Percentiles rank a stretch among this genome's conserved stretches.
phyloP scores from a whole-genome alignment of 2,329 filamentous ascomycete species.

The Neofusicoccum sp. region DNA sequence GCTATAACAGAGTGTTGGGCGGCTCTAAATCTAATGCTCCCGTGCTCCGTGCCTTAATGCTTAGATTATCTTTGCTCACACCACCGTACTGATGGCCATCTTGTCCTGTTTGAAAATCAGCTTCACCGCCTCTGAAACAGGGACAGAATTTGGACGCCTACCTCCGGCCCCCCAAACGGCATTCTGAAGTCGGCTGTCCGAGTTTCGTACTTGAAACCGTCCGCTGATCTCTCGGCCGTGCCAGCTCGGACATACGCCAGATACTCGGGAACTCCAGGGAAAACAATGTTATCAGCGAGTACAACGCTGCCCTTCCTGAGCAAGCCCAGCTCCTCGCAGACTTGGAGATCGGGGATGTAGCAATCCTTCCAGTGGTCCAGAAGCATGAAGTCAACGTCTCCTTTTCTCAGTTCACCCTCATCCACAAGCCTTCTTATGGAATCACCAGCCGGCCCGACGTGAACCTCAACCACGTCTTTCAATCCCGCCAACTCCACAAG shows the following conservation, averaged over 20 bases:
- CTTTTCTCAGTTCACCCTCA: constrained; percentile 27
- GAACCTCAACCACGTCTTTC: constrained; percentile 32
- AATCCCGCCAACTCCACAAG: constrained; percentile 37
- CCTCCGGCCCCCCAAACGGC: neutral
- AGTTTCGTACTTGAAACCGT: neutral
- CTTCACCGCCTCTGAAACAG: neutral
- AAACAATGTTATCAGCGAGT: constrained; percentile 46
- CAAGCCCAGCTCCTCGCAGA: constrained; percentile 35
- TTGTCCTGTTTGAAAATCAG: neutral
- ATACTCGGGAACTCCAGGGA: constrained; percentile 47
- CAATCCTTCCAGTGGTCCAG: constrained; percentile 37
- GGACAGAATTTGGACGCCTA: neutral
- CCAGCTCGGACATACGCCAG: constrained; percentile 40
- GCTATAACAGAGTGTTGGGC: no score
- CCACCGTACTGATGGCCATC: neutral
- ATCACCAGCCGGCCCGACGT: constrained; percentile 33
- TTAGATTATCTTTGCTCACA: neutral
- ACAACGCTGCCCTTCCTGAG: constrained; percentile 35
- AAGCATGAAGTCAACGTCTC: constrained; percentile 37
- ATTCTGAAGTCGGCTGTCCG: neutral
- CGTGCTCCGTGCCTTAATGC: no score
- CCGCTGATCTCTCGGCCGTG: neutral
- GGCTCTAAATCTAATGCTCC: no score
- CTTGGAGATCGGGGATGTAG: constrained; percentile 38
- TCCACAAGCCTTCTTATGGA: constrained; percentile 29